phyloP scores from a whole-genome alignment of 768 basidiomycete species.

The Mycena leptocephala region DNA sequence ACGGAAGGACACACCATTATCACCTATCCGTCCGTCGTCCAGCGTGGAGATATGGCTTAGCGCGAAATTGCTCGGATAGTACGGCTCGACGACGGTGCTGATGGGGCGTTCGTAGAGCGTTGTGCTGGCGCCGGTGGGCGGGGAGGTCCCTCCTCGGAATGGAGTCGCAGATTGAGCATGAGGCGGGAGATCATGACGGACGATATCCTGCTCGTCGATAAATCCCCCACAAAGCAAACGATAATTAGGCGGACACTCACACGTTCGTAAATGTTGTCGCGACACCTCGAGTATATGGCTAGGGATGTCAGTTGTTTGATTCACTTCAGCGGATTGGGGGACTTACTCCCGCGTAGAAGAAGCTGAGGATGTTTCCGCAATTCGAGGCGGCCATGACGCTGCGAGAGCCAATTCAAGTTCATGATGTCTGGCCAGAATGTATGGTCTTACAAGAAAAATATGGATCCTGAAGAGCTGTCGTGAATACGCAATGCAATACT shows the following conservation, averaged over 20 bases:
- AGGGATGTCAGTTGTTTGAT: not conserved
- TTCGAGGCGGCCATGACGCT: constrained; percentile 57
- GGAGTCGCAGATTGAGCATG: constrained; percentile 57
- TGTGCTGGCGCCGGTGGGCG: not conserved
- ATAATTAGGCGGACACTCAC: constrained; percentile 37
- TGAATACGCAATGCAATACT: not conserved
- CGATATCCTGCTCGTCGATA: constrained; percentile 46
- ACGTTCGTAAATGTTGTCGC: constrained; percentile 53
- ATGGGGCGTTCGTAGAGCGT: not conserved
- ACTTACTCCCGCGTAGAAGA: constrained; percentile 52
- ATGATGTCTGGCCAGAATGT: not conserved
- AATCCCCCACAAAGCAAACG: not conserved
- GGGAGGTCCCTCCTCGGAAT: constrained; percentile 35
- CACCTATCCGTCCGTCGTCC: not conserved
- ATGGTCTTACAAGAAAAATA: constrained; percentile 53
- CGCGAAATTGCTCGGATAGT: not conserved
- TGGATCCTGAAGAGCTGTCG: constrained; percentile 44
- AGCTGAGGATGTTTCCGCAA: constrained; percentile 54
- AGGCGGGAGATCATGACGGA: constrained; percentile 56
- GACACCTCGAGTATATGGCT: constrained; percentile 51
- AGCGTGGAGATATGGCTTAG: not conserved
- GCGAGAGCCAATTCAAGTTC: not conserved
- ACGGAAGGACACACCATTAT: not conserved
- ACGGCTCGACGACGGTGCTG: constrained; percentile 36
- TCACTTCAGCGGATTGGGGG: not conserved